Base-by-base conservation (phyloP, 805 yeast species). In the Yamadazyma philogaea region DNA sequence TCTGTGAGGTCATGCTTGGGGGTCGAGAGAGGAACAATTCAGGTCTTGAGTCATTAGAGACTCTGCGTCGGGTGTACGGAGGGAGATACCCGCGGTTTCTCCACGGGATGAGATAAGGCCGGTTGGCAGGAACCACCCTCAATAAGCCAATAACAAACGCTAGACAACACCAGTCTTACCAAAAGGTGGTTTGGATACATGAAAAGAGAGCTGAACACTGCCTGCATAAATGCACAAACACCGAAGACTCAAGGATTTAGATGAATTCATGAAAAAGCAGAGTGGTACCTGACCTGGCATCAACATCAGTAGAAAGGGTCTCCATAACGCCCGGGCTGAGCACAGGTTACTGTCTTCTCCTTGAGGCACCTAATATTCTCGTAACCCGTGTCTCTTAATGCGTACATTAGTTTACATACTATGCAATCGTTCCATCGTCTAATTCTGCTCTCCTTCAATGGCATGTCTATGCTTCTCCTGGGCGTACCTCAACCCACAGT, bases 401-500 rank as follows among this genome's bases (percentile, higher is more conserved):
- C 28, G 28, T 30, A 30, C 33, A 30, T 30, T 30, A 30, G 8
- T 30, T 33, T 18, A 8, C 22, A 18, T 18, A 19, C 35, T 16
- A 30, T 30, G 33, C 33, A 18, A 30, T 30, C 18, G 15, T 30
- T 30, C 31, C 15, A 30, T 30, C 16, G 15, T 30, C 21, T 34
- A 34, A 7, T 20, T 34, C 27, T 21, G 12, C 39, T 38, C 27
- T 26, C 19, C 21, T 37, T 72, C 78, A 46, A 72, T 67, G 19
- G 60, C 33, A 30, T 56, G 70, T 54, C 62, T 70, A 51, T 65
- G 66, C 54, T 76, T 79, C 47, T 68, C 75, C 54, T 77, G 72
- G 45, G 82, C 83, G 56, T 72, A 83, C 57, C 84, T 74, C 54
- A 79, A 70, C 3, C 89, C 89, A 66, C 96, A 87, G 70, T 87